Evolutionary conservation across 495 filamentous ascomycete genomes (phyloP), one percentile per base, ranked within the genome.

Genomic region (Neurospora sp.): DNA sequence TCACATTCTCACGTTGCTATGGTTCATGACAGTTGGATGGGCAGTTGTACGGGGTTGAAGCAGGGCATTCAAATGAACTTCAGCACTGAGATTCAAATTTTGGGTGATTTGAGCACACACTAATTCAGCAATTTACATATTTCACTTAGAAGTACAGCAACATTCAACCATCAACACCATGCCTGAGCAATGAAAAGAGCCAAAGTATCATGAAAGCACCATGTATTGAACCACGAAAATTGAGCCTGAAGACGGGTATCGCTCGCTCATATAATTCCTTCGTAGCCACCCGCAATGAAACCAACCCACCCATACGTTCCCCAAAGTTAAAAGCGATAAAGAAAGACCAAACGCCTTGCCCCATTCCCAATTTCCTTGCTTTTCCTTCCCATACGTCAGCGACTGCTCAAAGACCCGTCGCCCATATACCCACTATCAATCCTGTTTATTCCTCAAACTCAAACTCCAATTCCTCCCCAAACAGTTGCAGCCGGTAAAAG

Each of bases 401-500:
- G 28, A 66, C 15, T 9, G 54, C 13, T 34, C 54, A 34, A 34
- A 66, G 54, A 19, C 13, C 54, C 15, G 15, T 66, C 24, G 7
- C 13, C 54, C 6, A 66, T 5, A 36, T 34, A 66, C 6, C 28
- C 28, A 34, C 6, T 9, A 34, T 6, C 28, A 31, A 19, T 19
- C 54, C 54, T 17, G 7, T 9, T 31, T 66, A 66, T 15, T 66
- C 15, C 54, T 19, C 28, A 34, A 17, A 3, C 54, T 66, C 54
- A 66, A 34, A 34, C 28, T 19, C 54, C 45, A 74, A 31, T 69
- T 70, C 54, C 21, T 87, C 78, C 8, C 89, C 89, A 73, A 87
- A 89, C 72, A 91, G 39, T 34, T 85, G 74, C 15, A 90, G 73
- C 13, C 89, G 81, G 79, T 91, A 92, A 72, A 92, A 82, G 79